These are phyloP conservation scores for Elaeis oleifera DNA, from an alignment of 202 grass and related monocot species.

Conservation along the genomic window DNA sequence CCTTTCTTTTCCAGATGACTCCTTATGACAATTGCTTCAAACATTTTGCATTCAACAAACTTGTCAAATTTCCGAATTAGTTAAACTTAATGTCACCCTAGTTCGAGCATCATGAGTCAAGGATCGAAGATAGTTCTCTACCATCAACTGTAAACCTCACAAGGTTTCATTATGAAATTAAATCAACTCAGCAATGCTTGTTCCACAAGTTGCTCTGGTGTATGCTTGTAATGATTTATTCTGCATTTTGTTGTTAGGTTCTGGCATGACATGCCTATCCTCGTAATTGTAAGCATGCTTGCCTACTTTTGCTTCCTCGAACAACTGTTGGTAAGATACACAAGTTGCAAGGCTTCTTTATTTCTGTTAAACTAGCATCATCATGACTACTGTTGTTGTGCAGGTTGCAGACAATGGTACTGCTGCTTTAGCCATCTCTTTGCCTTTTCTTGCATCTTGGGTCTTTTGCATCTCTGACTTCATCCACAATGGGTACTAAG, in stretches of 20 bases:
- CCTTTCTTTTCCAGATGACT: no score
- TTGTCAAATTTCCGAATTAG: no score
- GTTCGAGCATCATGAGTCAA: no score
- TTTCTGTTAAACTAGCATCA: not conserved
- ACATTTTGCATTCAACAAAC: no score
- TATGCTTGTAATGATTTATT: slow-evolving; percentile 6
- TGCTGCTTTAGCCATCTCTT: slow-evolving; percentile 66
- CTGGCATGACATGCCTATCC: slow-evolving; percentile 68
- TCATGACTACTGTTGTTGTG: not conserved
- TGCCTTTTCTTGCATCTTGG: slow-evolving; percentile 83
- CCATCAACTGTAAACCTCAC: no score
- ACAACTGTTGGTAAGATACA: slow-evolving; percentile 54
- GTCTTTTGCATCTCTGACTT: slow-evolving; percentile 68
- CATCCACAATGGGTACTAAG: slow-evolving; percentile 65
- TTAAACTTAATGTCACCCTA: no score
- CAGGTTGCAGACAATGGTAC: slow-evolving; percentile 47
- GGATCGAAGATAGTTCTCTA: no score
- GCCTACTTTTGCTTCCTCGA: slow-evolving; percentile 97
- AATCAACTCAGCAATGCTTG: no score
- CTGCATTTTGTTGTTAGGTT: slow-evolving; percentile 35
- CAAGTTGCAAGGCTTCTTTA: not conserved
- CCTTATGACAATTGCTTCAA: no score
- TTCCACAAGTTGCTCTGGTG: no score
- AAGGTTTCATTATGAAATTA: no score
- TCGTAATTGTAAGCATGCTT: slow-evolving; percentile 73